Conservation (phyloP, 1,284 basidiomycete genomes). For the Apiotrichum siamense region DNA sequence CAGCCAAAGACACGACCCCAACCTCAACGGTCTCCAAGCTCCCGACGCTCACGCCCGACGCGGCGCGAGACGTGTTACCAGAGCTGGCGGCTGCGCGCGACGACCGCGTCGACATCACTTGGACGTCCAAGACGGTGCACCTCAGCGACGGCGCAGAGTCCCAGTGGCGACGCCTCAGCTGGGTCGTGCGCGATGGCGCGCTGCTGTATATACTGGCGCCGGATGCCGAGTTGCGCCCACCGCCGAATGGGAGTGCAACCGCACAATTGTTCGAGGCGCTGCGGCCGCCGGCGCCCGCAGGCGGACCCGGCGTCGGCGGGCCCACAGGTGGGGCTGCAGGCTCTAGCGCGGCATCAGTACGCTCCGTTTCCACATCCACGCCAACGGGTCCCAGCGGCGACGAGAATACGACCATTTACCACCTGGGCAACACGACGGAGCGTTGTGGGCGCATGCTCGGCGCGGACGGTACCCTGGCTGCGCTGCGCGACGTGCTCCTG, state of each 20-base stretch:
- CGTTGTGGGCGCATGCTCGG: conserved; percentile 4
- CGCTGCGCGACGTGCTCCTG: not conserved
- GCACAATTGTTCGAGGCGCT: too few relatives aligned
- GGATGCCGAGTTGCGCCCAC: not conserved
- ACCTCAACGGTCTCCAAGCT: not conserved
- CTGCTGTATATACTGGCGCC: conserved; percentile 22
- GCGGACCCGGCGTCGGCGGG: too few relatives aligned
- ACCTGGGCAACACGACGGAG: conserved; percentile 1
- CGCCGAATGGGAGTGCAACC: not conserved
- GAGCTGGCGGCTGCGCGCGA: conserved; percentile 28
- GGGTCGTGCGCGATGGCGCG: conserved; percentile 30
- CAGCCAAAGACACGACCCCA: not conserved
- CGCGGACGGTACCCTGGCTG: not conserved
- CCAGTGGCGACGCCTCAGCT: conserved; percentile 19
- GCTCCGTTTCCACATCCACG: too few relatives aligned
- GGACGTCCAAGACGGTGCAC: conserved; percentile 16
- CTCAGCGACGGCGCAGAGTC: conserved; percentile 13
- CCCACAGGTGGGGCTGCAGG: too few relatives aligned
- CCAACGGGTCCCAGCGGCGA: not conserved
- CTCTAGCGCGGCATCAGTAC: too few relatives aligned
- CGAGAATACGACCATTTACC: conserved; percentile 13
- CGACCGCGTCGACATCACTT: conserved; percentile 6
- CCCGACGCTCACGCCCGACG: conserved; percentile 5
- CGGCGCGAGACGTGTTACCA: conserved; percentile 5
- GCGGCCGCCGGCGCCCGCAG: too few relatives aligned